These are phyloP conservation scores for Kwoniella dejecticola DNA, from an alignment of 768 basidiomycete species.

Conservation along the genomic window DNA sequence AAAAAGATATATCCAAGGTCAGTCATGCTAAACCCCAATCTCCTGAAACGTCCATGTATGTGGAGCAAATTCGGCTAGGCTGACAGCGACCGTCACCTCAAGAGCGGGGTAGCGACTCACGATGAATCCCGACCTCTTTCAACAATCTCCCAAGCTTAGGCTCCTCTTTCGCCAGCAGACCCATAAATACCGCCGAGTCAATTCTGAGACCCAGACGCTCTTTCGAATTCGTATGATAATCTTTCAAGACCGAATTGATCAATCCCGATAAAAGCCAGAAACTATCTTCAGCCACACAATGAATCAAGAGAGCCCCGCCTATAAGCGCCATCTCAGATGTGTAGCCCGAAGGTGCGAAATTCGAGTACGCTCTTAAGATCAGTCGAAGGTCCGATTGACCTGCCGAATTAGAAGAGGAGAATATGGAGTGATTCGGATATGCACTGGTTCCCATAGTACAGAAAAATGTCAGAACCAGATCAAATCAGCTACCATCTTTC, in stretches of 20 bases:
- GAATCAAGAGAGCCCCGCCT: conserved; percentile 45
- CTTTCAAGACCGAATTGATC: conserved; percentile 38
- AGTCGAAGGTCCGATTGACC: conserved; percentile 42
- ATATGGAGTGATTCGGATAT: conserved; percentile 46
- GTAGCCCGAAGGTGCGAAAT: conserved; percentile 39
- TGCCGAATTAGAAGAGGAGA: conserved; percentile 30
- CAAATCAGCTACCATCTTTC: no score
- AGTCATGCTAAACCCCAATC: no score
- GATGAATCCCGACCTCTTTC: conserved; percentile 33
- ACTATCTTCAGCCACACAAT: conserved; percentile 51
- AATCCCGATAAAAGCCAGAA: conserved; percentile 49
- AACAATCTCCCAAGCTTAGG: conserved; percentile 37
- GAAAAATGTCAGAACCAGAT: not conserved
- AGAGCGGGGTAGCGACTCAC: conserved; percentile 27
- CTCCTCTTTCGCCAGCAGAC: conserved; percentile 39
- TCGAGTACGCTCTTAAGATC: conserved; percentile 43
- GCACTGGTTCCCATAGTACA: conserved; percentile 18
- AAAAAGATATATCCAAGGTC: no score
- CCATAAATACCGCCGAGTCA: conserved; percentile 41
- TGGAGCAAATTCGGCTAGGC: no score
- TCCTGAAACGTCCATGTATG: no score
- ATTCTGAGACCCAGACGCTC: conserved; percentile 33
- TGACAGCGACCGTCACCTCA: no score
- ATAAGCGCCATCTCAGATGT: conserved; percentile 42
- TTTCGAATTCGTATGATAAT: conserved; percentile 31